Conservation (phyloP, 179 eudicot species). For the Spergularia azorica region DNA sequence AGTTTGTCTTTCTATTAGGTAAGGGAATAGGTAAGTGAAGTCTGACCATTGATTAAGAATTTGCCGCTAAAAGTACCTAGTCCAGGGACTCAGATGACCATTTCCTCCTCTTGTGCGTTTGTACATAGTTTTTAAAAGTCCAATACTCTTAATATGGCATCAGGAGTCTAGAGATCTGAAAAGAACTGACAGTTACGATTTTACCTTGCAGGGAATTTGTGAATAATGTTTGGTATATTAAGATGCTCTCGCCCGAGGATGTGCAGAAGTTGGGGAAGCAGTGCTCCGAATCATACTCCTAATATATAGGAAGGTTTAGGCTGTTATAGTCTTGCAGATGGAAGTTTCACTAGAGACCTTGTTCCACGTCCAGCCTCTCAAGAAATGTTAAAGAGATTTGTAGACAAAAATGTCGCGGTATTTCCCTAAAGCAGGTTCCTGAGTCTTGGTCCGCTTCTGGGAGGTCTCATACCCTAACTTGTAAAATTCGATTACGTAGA, state of each 20-base stretch:
- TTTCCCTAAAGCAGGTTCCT: constrained; percentile 16
- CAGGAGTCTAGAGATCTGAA: neutral
- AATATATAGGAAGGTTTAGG: neutral
- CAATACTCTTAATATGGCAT: neutral
- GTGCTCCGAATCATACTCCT: constrained; percentile 55
- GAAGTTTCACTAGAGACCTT: constrained; percentile 17
- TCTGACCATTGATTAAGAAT: neutral
- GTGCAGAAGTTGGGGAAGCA: constrained; percentile 91
- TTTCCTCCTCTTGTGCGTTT: neutral
- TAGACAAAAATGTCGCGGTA: constrained; percentile 11
- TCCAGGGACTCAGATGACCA: neutral
- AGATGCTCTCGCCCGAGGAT: constrained; percentile 86
- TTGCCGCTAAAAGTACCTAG: neutral
- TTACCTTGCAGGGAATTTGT: constrained; percentile 73
- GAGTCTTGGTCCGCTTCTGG: constrained; percentile 20
- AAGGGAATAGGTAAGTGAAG: neutral
- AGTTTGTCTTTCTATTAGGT: no score
- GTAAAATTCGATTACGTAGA: constrained; percentile 23
- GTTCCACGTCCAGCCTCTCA: constrained; percentile 14
- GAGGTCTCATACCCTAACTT: constrained; percentile 30
- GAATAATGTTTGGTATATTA: constrained; percentile 79
- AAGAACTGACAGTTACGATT: neutral
- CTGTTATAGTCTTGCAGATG: constrained; percentile 4
- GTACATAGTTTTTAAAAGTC: neutral
- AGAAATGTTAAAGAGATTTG: constrained; percentile 11